Conservation (phyloP, 306 rosid species). For the Rosa rugosa region DNA sequence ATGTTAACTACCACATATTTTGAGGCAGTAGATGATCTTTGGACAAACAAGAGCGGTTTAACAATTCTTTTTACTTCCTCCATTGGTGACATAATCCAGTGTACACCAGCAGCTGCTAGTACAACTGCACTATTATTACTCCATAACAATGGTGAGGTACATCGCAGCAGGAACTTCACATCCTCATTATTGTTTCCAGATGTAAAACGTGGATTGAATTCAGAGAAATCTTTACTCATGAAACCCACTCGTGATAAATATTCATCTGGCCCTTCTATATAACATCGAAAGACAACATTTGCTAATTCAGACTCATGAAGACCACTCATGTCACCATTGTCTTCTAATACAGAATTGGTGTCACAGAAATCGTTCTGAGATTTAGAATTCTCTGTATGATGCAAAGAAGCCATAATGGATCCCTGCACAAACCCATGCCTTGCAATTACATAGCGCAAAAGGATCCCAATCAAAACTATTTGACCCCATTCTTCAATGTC, state of each 20-base stretch:
- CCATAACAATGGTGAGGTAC: conserved; percentile 93
- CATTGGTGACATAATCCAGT: conserved; percentile 90
- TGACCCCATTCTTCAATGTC: conserved; percentile 99
- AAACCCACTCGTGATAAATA: conserved; percentile 77
- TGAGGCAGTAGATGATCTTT: conserved; percentile 79
- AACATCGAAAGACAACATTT: conserved; percentile 63
- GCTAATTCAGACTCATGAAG: conserved; percentile 46
- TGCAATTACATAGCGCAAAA: conserved; percentile 79
- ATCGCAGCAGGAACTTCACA: conserved; percentile 81
- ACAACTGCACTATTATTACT: conserved; percentile 95
- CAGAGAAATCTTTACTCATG: conserved; percentile 43
- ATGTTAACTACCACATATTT: conserved; percentile 75
- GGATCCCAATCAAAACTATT: conserved; percentile 79
- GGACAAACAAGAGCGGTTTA: conserved; percentile 81
- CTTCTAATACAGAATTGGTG: conserved; percentile 35
- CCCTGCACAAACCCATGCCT: conserved; percentile 82
- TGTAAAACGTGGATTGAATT: conserved; percentile 51
- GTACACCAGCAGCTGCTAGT: conserved; percentile 90
- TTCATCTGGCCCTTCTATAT: conserved; percentile 91
- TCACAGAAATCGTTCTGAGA: conserved; percentile 41
- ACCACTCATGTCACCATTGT: conserved; percentile 35
- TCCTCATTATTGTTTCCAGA: conserved; percentile 56
- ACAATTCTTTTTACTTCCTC: conserved; percentile 62
- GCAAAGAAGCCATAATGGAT: conserved; percentile 70
- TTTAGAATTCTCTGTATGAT: conserved; percentile 28